These are phyloP conservation scores for Styphnolobium japonicum DNA, from an alignment of 306 rosid genomes.

Conservation along the genomic window DNA sequence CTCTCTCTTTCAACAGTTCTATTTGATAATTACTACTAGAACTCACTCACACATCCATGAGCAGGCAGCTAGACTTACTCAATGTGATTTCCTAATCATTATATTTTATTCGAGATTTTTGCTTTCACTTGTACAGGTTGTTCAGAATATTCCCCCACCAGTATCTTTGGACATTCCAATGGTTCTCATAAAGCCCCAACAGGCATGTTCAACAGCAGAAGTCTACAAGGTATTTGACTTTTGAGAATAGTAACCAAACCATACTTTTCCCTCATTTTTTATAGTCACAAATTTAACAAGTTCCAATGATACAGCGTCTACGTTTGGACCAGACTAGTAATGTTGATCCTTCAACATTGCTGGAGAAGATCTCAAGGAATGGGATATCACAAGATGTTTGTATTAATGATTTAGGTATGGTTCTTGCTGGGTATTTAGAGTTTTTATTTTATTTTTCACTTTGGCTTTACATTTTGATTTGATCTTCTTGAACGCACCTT, in stretches of 20 bases:
- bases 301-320: slow-evolving; percentile 51
- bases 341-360: slow-evolving; percentile 69
- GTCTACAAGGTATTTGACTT: slow-evolving; percentile 80
- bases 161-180: slow-evolving; percentile 72
- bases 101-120: slow-evolving; percentile 21
- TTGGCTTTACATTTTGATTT: slow-evolving; percentile 13
- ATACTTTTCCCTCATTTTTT: neutral
- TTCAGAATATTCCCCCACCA: slow-evolving; percentile 70
- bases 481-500: neutral
- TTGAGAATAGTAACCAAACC: neutral
- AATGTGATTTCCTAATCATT: slow-evolving; percentile 14
- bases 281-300: slow-evolving; percentile 2
- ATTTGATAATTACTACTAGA: neutral
- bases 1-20: slow-evolving; percentile 9
- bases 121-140: slow-evolving; percentile 53
- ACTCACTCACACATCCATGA: neutral
- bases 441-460: neutral
- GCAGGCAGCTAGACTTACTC: neutral
- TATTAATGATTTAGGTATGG: slow-evolving; percentile 85
- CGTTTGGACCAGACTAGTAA: slow-evolving; percentile 68
- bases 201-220: slow-evolving; percentile 93
- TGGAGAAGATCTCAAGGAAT: slow-evolving; percentile 63
- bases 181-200: slow-evolving; percentile 91
- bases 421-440: neutral
- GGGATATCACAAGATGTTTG: slow-evolving; percentile 91